Evolutionary conservation across 1,284 basidiomycete species (phyloP).

Genomic region (Ustilago vetiveriae): DNA sequence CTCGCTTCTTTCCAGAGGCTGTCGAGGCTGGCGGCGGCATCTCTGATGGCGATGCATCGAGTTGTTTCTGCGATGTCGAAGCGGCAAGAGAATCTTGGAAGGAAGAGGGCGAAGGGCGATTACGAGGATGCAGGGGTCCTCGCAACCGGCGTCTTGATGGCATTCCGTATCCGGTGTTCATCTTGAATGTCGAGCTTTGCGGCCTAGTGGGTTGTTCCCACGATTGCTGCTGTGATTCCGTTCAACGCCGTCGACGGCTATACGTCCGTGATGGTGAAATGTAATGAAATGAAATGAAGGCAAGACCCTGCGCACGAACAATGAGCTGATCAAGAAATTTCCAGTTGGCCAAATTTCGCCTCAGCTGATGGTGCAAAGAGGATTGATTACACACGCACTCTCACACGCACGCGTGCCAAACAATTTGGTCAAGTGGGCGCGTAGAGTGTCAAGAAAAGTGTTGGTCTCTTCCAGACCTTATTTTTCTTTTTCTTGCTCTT

Average conservation of each 20-base stretch:
- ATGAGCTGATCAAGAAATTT: not conserved
- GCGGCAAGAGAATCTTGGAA: constrained; percentile 5
- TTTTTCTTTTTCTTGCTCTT: no score
- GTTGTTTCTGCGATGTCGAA: not conserved
- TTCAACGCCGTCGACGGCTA: no score
- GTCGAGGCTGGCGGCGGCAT: constrained; percentile 25
- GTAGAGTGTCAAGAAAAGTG: no score
- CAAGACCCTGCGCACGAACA: constrained; percentile 9
- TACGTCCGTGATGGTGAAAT: constrained; percentile 4
- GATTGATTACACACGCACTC: not conserved
- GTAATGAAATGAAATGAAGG: not conserved
- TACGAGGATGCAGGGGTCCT: constrained; percentile 33
- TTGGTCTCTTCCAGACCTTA: no score
- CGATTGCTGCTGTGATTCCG: not conserved
- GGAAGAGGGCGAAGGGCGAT: constrained; percentile 16
- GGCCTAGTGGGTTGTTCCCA: not conserved
- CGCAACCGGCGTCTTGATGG: constrained; percentile 31
- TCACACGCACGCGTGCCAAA: no score
- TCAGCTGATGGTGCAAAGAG: no score
- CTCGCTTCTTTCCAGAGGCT: constrained; percentile 28
- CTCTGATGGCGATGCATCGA: not conserved
- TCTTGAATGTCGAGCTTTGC: not conserved
- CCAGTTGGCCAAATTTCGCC: constrained; percentile 5
- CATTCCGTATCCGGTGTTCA: constrained; percentile 45
- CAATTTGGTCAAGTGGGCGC: no score